Evolutionary conservation across 306 rosid genomes (phyloP).

Genomic region (Lagenaria siceraria): DNA sequence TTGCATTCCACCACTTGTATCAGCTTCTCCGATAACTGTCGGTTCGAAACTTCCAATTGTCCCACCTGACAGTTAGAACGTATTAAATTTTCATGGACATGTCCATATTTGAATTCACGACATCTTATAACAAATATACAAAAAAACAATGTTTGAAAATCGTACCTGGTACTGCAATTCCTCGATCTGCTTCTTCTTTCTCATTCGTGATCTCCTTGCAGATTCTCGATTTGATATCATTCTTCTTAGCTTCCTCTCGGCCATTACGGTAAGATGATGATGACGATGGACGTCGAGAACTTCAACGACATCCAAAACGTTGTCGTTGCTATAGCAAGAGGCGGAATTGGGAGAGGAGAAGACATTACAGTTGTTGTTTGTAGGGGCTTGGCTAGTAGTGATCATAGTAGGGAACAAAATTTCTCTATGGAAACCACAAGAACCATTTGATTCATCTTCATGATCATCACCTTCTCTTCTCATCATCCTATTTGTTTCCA

Average conservation of each 20-base stretch:
- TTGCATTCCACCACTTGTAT: constrained; percentile 28
- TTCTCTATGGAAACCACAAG: neutral
- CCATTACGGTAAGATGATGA: neutral
- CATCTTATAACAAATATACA: no score
- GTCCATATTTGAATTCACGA: no score
- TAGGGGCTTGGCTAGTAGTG: neutral
- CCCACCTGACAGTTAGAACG: neutral
- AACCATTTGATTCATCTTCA: neutral
- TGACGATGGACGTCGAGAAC: neutral
- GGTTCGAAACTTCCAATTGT: constrained; percentile 23
- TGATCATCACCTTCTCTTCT: neutral
- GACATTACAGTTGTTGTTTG: neutral
- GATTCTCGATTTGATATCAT: constrained; percentile 36
- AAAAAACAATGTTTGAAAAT: no score
- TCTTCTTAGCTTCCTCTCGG: constrained; percentile 22
- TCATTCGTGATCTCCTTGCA: constrained; percentile 24
- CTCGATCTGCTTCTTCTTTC: constrained; percentile 32
- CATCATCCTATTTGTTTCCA: neutral
- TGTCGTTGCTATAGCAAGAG: constrained; percentile 6
- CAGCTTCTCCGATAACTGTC: constrained; percentile 27
- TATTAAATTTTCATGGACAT: neutral
- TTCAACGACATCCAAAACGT: constrained; percentile 5
- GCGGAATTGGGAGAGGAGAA: constrained; percentile 21
- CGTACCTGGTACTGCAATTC: constrained; percentile 18
- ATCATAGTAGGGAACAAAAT: constrained; percentile 3